Evolutionary conservation across 257 asterid species (phyloP), one percentile per base, ranked within the genome.

Genomic region (Mitragyna speciosa): DNA sequence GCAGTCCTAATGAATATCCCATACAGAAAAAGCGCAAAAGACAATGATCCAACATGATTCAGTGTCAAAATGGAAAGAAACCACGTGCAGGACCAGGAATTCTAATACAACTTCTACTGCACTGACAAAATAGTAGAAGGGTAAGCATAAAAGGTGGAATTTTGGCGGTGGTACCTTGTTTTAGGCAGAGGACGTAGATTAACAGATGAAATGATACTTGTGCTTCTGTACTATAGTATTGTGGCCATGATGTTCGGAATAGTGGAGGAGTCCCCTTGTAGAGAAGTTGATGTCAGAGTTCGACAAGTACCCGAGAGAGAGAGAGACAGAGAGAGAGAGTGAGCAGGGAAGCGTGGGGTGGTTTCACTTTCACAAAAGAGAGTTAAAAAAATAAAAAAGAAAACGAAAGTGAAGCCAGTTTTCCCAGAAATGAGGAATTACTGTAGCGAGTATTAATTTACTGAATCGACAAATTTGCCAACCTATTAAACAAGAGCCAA

Each of bases 31-130:
- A 26, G 6, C 17, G 24, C 12, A 72, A 70, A 75, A 65, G 54
- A 80, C 78, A 75, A 74, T 76, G 86, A 85, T 85, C 81, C 79
- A 69, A 65, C 77, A 70, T 19, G 82, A 85, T 51, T 79, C 76
- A 76, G 79, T 16, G 52, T 14, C 8, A 22, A 45, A 68, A 49
- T 31, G n/a, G 61, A 15, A 36, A 80, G n/a, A 56, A 54, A 19
- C 61, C 41, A 20, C 78, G 20, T 16, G 16, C 73, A 48, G 63
- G 54, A 41, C 43, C 73, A 59, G 54, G 63, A 84, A 78, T 39
- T 67, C 28, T 19, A 7, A 63, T 16, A 66, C 48, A 43, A 30
- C 79, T 20, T 19, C 22, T 39, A 14, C 66, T 61, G 7, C 16
- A 26, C 52, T 20, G 15, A 12, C 5, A 56, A 54, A 58, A 43